Base-by-base conservation (phyloP, 805 yeast species). In the Metschnikowia cerradonensis region DNA sequence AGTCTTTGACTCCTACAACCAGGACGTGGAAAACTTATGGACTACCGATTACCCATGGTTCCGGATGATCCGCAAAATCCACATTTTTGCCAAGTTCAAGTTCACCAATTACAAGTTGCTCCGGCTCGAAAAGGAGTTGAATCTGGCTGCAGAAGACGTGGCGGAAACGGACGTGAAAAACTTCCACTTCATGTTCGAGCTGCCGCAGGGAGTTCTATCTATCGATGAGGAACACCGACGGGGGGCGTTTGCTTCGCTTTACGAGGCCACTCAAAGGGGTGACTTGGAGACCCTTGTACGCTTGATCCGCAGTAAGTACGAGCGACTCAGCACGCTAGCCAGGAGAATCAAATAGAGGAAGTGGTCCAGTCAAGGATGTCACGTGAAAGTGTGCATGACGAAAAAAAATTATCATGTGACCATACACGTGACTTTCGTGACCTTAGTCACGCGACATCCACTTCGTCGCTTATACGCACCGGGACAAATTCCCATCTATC, bases 21-120 rank as follows among this genome's bases (percentile, higher is more conserved):
- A 60, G 3, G 63, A 71, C 1, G 71, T 88, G 26, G 82, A 81
- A 54, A 66, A 68, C 1, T 73, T 77, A 33, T 79, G 83, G 49
- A 66, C 75, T 0, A 69, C 76, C 40, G 97, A 89, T 58, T 86
- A 79, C 59, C 90, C 97, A 1, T 86, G 96, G 90, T 89, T 84
- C 70, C 73, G 77, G 54, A 68, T 77, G 47, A 77, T 73, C 56
- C 78, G 74, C 55, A 89, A 89, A 65, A 61, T 88, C 35, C 75
- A 70, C 46, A 72, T 83, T 4, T 84, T 82, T 46, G 77, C 85
- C 14, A 77, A 78, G 49, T 71, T 85, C 50, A 79, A 84, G 50
- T 63, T 79, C 30, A 67, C 80, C 5, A 84, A 84, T 56, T 68
- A 71, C 48, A 80, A 78, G 58, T 61, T 83, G 30, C 71, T 77